These are phyloP conservation scores for Ascocoryne sarcoides DNA, from an alignment of 2,329 filamentous ascomycete species.

Conservation along the genomic window DNA sequence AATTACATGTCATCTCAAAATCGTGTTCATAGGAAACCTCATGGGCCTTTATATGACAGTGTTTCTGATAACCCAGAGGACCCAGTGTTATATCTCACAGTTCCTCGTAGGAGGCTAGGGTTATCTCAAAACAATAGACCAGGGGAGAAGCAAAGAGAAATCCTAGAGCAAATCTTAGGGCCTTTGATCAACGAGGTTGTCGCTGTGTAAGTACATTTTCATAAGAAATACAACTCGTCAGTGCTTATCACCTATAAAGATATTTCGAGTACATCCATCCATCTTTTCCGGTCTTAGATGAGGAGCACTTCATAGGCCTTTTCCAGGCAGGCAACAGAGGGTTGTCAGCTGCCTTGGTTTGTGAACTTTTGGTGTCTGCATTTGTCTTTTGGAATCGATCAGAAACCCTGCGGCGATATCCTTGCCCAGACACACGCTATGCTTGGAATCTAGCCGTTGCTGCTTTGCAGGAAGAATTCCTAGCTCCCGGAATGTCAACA, in stretches of 20 bases:
- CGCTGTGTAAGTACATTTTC: constrained; percentile 32
- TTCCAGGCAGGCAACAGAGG: constrained; percentile 36
- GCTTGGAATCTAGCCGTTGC: constrained; percentile 54
- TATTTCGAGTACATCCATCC: constrained; percentile 48
- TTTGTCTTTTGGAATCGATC: constrained; percentile 48
- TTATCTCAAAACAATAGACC: constrained; percentile 32
- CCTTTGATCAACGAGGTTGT: constrained; percentile 43
- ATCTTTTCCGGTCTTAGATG: constrained; percentile 55
- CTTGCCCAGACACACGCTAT: constrained; percentile 48
- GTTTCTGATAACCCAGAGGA: constrained; percentile 40
- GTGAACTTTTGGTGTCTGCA: constrained; percentile 49
- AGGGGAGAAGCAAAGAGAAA: constrained; percentile 40
- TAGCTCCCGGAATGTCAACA: constrained; percentile 49
- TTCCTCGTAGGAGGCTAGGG: constrained; percentile 26
- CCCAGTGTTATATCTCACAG: constrained; percentile 31
- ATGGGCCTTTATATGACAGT: constrained; percentile 30
- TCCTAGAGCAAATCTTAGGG: constrained; percentile 50
- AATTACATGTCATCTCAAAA: constrained; percentile 41
- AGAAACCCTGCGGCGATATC: constrained; percentile 34
- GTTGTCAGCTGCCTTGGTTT: constrained; percentile 47
- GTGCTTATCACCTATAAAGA: too few relatives aligned
- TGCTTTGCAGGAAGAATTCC: constrained; percentile 50
- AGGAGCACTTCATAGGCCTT: constrained; percentile 41
- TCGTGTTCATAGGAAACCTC: constrained; percentile 26
- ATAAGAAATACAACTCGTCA: neutral